phyloP scores from a whole-genome alignment of 73 alveolate genomes.

The Effrenium voratum region DNA sequence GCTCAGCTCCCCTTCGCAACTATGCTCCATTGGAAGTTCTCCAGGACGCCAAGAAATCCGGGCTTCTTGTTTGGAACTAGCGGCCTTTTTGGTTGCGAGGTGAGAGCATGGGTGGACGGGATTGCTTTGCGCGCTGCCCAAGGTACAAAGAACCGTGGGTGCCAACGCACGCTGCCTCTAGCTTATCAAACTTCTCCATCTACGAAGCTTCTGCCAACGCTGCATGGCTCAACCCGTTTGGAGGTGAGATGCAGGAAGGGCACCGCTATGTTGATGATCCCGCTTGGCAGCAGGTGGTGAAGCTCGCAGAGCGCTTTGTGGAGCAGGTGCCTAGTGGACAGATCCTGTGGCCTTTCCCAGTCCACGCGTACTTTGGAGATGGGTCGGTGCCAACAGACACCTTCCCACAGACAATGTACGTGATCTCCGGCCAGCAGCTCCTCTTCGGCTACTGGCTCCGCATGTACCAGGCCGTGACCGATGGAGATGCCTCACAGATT shows the following conservation, averaged over 20 bases:
- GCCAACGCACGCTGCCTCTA: not conserved
- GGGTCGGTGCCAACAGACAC: not conserved
- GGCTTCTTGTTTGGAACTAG: not conserved
- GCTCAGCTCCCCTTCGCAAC: not conserved
- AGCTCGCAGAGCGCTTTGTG: not conserved
- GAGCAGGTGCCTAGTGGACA: too few relatives aligned
- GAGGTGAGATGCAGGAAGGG: too few relatives aligned
- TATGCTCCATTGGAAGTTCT: not conserved
- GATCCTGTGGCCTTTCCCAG: not conserved
- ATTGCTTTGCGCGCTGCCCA: too few relatives aligned
- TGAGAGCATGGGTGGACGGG: too few relatives aligned
- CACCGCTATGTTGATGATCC: not conserved
- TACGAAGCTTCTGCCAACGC: not conserved
- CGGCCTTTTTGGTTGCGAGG: not conserved
- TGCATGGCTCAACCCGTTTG: not conserved
- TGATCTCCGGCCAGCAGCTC: not conserved
- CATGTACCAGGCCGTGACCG: not conserved
- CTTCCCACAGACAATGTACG: not conserved
- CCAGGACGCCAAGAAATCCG: not conserved
- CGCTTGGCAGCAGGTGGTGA: not conserved
- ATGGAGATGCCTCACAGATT: not conserved
- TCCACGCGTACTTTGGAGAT: not conserved
- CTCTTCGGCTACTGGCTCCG: not conserved
- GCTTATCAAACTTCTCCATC: not conserved
- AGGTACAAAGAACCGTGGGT: conserved; percentile 19